Percentiles rank a stretch among this genome's conserved stretches.
Conservation (phyloP, 106 monocot genomes). For the Hemerocallis citrina region DNA sequence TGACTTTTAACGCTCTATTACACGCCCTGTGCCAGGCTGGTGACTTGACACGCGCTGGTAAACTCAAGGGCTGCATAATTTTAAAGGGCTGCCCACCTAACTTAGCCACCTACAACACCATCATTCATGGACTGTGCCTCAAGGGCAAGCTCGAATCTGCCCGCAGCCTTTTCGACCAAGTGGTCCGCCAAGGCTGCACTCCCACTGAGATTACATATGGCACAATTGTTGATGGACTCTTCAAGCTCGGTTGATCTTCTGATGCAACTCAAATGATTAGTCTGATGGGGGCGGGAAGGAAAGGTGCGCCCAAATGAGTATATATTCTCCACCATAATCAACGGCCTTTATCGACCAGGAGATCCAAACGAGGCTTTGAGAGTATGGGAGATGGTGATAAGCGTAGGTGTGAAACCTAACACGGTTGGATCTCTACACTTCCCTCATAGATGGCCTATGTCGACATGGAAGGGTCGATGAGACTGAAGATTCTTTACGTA, state of each 20-base stretch:
- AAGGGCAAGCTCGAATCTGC: constrained; percentile 49
- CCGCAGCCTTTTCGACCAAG: constrained; percentile 34
- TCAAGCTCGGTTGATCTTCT: constrained; percentile 25
- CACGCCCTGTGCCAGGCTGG: constrained; percentile 31
- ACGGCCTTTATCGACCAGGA: constrained; percentile 35
- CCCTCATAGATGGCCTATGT: constrained; percentile 65
- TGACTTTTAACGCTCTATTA: constrained; percentile 66
- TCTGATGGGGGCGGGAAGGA: constrained; percentile 34
- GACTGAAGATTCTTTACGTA: constrained; percentile 35
- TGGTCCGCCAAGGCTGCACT: constrained; percentile 36
- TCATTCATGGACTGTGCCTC: constrained; percentile 63
- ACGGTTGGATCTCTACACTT: constrained; percentile 53
- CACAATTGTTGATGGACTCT: constrained; percentile 55
- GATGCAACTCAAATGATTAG: constrained; percentile 44
- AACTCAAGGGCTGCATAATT: constrained; percentile 56
- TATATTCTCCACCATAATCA: constrained; percentile 62
- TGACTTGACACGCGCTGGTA: constrained; percentile 42
- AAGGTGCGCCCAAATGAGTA: constrained; percentile 43
- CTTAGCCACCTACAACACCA: constrained; percentile 71
- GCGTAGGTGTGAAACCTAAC: constrained; percentile 49
- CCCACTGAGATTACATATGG: constrained; percentile 74
- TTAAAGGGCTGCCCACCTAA: constrained; percentile 79
- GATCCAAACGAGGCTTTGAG: constrained; percentile 37
- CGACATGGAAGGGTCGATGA: constrained; percentile 30
- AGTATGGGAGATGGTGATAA: constrained; percentile 56